Base-by-base conservation (phyloP, 108 stramenopile species). In the Skeletonema potamos region DNA sequence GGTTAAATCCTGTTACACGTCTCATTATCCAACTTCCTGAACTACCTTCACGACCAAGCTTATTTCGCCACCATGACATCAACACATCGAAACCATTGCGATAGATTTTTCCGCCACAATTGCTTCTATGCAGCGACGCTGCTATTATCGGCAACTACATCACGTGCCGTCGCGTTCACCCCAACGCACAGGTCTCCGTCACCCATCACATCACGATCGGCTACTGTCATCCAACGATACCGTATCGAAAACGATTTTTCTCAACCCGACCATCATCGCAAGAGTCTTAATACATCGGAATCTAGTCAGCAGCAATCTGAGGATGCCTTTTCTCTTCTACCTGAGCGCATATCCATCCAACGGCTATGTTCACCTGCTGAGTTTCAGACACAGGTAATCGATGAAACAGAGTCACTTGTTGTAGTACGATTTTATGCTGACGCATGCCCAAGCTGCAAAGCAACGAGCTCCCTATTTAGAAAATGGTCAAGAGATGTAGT, bases 401-500 rank as follows among this genome's bases (percentile, higher is more conserved):
- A 64, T 29, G 64, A 73, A 33, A 39, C 1, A 18, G 22, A 65
- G 0, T 55, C 72, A 26, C 57, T 73, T 1, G 64, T 58, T 11
- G 72, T 73, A 7, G 72, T 73, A 9, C 13, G 72, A 12, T 73
- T 73, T 57, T 64, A 51, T 58, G 63, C 72, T 13, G 72, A 73
- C 8, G 64, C 58, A 57, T 73, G 72, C 28, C 72, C 72, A 32
- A 64, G 55, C 27, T 73, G 72, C 30, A 64, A 28, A 65, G 72
- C 72, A 1, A 73, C 72, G 13, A 29, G 34, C 41, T 55, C 72
- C 0, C 2, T 64, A 12, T 73, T 73, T 64, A 48, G 72, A 12
- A 55, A 64, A 58, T 73, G 72, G 72, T 64, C 72, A 34, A 46
- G 72, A 28, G 72, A 41, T 22, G 8, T 28, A 4, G 63, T 41